These are phyloP conservation scores for Coemansia sp. DNA, from an alignment of 192 early-diverging fungal species.

Conservation along the genomic window DNA sequence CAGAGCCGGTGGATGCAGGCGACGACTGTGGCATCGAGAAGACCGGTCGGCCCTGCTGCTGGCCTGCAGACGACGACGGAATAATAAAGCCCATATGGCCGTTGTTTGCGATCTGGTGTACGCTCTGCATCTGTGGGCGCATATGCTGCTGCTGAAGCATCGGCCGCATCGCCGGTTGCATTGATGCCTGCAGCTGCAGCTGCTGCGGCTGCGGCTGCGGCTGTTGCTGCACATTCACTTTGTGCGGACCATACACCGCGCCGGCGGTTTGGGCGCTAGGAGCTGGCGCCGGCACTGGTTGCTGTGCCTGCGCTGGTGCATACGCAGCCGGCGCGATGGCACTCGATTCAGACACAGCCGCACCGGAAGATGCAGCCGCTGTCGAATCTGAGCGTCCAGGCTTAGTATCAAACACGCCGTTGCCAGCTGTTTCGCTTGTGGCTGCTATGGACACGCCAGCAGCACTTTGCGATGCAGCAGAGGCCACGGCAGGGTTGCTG, in stretches of 20 bases:
- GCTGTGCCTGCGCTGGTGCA: background rate
- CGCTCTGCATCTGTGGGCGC: background rate
- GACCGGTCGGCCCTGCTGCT: background rate
- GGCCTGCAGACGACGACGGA: background rate
- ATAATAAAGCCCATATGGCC: constrained; percentile 5
- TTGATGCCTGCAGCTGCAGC: background rate
- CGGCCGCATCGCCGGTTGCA: background rate
- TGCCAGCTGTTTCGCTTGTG: background rate
- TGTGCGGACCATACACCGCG: background rate
- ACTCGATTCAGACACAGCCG: background rate
- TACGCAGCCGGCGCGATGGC: background rate
- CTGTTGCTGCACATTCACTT: background rate
- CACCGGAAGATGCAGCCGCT: background rate
- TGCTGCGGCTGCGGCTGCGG: constrained; percentile 2
- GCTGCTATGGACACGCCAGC: constrained; percentile 1
- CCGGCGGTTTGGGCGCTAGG: background rate
- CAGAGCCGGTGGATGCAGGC: background rate
- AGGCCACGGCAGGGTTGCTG: background rate
- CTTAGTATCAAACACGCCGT: background rate
- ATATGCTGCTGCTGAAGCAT: background rate
- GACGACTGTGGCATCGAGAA: background rate
- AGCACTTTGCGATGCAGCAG: background rate
- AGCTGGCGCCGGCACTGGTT: background rate
- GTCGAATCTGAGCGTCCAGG: constrained; percentile 6
- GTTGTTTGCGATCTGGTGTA: background rate